phyloP scores from a whole-genome alignment of 2,329 filamentous ascomycete species.

The Lasiodiplodia sp. region DNA sequence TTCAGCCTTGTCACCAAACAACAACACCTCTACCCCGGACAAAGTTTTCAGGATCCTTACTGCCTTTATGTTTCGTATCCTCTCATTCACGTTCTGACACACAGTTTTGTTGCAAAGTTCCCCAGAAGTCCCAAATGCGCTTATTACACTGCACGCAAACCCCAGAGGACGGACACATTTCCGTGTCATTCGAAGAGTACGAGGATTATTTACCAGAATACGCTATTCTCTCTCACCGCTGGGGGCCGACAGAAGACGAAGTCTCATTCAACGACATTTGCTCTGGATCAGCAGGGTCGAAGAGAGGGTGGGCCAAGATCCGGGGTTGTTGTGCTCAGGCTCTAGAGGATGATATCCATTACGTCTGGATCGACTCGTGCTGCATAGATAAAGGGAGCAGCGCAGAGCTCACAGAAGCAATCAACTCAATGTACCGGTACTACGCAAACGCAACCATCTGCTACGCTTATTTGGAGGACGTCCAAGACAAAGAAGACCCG shows the following conservation, averaged over 20 bases:
- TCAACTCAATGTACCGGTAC: slow-evolving; percentile 36
- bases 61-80: no score
- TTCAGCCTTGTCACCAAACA: neutral
- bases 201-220: no score
- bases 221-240: slow-evolving; percentile 29
- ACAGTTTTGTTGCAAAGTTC: no score
- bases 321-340: slow-evolving; percentile 25
- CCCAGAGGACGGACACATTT: neutral
- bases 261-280: slow-evolving; percentile 21
- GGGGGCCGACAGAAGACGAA: neutral
- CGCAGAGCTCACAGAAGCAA: slow-evolving; percentile 33
- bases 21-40: no score
- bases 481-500: neutral
- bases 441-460: slow-evolving; percentile 32
- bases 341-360: slow-evolving; percentile 30
- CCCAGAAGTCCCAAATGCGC: neutral
- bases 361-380: slow-evolving; percentile 37
- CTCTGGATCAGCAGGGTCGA: neutral
- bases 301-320: slow-evolving; percentile 20
- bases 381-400: slow-evolving; percentile 34
- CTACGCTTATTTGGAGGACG: slow-evolving; percentile 32
- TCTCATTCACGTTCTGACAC: no score
- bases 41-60: no score
- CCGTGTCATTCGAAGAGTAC: neutral
- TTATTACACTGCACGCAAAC: neutral